Percentiles rank a stretch among this genome's conserved stretches.
Evolutionary conservation across 2,329 filamentous ascomycete genomes (phyloP).

Genomic region (Zarea fungicola): DNA sequence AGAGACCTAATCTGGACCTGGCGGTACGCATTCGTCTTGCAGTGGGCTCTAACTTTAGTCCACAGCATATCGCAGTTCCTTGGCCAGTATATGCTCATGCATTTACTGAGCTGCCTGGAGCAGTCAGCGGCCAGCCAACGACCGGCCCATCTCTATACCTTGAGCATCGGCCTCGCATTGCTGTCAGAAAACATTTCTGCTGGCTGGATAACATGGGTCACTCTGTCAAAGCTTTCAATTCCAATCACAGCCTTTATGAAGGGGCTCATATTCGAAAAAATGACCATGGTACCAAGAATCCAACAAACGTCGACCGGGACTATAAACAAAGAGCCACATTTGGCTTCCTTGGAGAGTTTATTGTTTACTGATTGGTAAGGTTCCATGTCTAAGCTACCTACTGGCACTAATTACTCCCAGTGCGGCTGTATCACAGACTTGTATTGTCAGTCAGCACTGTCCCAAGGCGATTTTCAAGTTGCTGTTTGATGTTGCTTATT

Average conservation of each 20-base stretch:
- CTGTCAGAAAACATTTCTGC: conserved; percentile 45
- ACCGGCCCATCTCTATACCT: conserved; percentile 48
- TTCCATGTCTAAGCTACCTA: background rate
- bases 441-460: conserved; percentile 6
- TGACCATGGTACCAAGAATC: conserved; percentile 2
- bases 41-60: conserved; percentile 5
- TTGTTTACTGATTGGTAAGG: conserved; percentile 7
- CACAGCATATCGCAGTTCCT: conserved; percentile 3
- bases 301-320: background rate
- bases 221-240: background rate
- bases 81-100: conserved; percentile 4
- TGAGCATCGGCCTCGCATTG: conserved; percentile 43
- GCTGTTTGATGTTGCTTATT: conserved; percentile 11
- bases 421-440: background rate
- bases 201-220: conserved; percentile 7
- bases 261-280: conserved; percentile 11
- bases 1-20: background rate
- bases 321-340: background rate
- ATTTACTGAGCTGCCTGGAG: conserved; percentile 5
- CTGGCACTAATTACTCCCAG: background rate
- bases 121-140: conserved; percentile 40
- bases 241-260: conserved; percentile 7
- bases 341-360: conserved; percentile 1
- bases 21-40: background rate
- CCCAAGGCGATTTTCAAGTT: conserved; percentile 8